These are phyloP conservation scores for Pichia sp. DNA, from an alignment of 1,139 yeast species.

Conservation along the genomic window DNA sequence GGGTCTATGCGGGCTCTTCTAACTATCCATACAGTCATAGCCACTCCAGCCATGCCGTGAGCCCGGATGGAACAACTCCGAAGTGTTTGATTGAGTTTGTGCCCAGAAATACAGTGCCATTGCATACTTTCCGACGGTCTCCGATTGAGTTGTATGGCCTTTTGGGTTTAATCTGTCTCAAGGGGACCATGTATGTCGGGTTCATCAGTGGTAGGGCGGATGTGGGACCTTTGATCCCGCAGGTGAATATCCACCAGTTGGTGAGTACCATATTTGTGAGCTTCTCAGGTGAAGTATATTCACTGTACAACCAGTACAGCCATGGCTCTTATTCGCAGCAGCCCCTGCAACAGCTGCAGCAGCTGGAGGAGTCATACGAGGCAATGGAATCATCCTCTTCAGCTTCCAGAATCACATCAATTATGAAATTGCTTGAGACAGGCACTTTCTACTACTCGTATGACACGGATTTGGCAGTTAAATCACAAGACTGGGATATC, in stretches of 20 bases:
- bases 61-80: slow-evolving; percentile 25
- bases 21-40: background rate
- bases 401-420: slow-evolving; percentile 42
- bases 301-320: slow-evolving; percentile 5
- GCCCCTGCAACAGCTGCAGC: slow-evolving; percentile 6
- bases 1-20: background rate
- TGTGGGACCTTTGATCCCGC: slow-evolving; percentile 56
- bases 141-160: slow-evolving; percentile 44
- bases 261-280: slow-evolving; percentile 61
- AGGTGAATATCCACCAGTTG: slow-evolving; percentile 50
- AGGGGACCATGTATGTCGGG: slow-evolving; percentile 52
- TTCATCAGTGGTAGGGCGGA: slow-evolving; percentile 52
- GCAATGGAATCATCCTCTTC: slow-evolving; percentile 10
- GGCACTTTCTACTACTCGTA: slow-evolving; percentile 66
- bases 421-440: slow-evolving; percentile 50
- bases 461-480: slow-evolving; percentile 61
- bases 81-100: slow-evolving; percentile 48
- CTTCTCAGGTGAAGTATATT: slow-evolving; percentile 45
- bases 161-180: slow-evolving; percentile 54
- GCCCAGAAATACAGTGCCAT: slow-evolving; percentile 39
- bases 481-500: slow-evolving; percentile 49
- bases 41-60: slow-evolving; percentile 26
- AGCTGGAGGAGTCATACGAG: slow-evolving; percentile 11
- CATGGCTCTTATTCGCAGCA: background rate
- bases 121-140: slow-evolving; percentile 30